phyloP scores from a whole-genome alignment of 2,329 filamentous ascomycete species.

The Microcyclospora pomicola region DNA sequence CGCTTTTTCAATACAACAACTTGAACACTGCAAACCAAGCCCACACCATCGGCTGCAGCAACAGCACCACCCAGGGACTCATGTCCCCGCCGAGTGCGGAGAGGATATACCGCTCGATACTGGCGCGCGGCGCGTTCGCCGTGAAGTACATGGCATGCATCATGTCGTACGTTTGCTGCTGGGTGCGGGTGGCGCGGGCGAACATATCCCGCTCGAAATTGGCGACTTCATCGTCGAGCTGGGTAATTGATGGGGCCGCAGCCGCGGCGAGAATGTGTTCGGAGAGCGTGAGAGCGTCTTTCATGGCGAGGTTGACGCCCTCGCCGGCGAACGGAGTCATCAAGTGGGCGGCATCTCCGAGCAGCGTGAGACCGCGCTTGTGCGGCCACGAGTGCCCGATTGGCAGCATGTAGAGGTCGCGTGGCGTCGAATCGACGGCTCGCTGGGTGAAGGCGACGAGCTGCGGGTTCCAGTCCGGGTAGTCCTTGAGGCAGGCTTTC shows the following conservation, averaged over 20 bases:
- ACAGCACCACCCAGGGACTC: slow-evolving; percentile 5
- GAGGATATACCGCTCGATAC: slow-evolving; percentile 27
- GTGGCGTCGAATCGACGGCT: slow-evolving; percentile 11
- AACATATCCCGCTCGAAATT: slow-evolving; percentile 28
- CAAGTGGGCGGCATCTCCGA: slow-evolving; percentile 30
- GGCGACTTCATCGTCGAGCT: slow-evolving; percentile 17
- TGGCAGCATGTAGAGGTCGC: slow-evolving; percentile 27
- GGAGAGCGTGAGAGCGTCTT: slow-evolving; percentile 23
- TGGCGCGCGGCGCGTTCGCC: slow-evolving; percentile 29
- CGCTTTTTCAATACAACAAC: slow-evolving; percentile 11
- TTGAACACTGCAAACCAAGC: slow-evolving; percentile 20
- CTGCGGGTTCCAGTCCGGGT: slow-evolving; percentile 20
- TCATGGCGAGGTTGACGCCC: slow-evolving; percentile 26
- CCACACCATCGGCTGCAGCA: slow-evolving; percentile 15
- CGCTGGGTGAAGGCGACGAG: slow-evolving; percentile 16
- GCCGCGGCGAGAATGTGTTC: slow-evolving; percentile 20
- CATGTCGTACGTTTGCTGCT: slow-evolving; percentile 29
- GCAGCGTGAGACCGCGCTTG: slow-evolving; percentile 24
- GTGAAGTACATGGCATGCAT: slow-evolving; percentile 37
- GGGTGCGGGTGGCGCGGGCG: slow-evolving; percentile 20
- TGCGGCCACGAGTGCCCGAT: slow-evolving; percentile 26
- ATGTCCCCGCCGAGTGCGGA: slow-evolving; percentile 10
- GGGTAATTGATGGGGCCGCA: slow-evolving; percentile 1
- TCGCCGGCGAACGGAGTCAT: slow-evolving; percentile 24
- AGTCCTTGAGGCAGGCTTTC: slow-evolving; percentile 12